Percentiles rank a stretch among this genome's conserved stretches.
Evolutionary conservation across 768 basidiomycete genomes (phyloP).

Genomic region (Lentinus brumalis): DNA sequence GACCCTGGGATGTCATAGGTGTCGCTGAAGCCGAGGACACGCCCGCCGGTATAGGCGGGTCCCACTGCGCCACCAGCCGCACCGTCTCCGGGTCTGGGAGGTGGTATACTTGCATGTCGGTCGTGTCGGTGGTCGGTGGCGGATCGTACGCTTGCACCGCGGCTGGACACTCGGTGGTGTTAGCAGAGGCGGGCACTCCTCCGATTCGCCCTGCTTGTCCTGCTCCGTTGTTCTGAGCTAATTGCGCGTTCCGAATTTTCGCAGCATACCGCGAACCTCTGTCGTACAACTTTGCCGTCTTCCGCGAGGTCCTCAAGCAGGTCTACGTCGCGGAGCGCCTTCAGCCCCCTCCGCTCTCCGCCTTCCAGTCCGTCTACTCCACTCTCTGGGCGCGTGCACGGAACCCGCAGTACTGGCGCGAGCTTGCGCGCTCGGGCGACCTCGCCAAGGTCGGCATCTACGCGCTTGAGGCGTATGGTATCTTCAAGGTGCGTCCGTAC

Average conservation of each 20-base stretch:
- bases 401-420: conserved; percentile 62
- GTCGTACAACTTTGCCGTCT: conserved; percentile 76
- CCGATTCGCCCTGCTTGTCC: too few species aligned
- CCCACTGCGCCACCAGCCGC: too few species aligned
- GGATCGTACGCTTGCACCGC: too few species aligned
- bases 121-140: too few species aligned
- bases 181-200: too few species aligned
- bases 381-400: conserved; percentile 64
- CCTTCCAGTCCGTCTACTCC: conserved; percentile 60
- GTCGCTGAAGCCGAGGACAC: too few species aligned
- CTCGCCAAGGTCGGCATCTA: conserved; percentile 70
- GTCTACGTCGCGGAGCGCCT: conserved; percentile 57
- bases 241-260: background rate
- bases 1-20: too few species aligned
- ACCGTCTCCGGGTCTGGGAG: too few species aligned
- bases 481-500: conserved; percentile 72
- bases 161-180: too few species aligned
- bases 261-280: conserved; percentile 77
- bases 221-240: too few species aligned
- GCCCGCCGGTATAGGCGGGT: too few species aligned
- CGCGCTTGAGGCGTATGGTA: conserved; percentile 84
- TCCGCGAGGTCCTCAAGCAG: conserved; percentile 66
- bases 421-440: conserved; percentile 62
- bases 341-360: conserved; percentile 62
- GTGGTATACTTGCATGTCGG: too few species aligned